phyloP scores from a whole-genome alignment of 2,329 filamentous ascomycete genomes.

The Aspergillus intermedius region DNA sequence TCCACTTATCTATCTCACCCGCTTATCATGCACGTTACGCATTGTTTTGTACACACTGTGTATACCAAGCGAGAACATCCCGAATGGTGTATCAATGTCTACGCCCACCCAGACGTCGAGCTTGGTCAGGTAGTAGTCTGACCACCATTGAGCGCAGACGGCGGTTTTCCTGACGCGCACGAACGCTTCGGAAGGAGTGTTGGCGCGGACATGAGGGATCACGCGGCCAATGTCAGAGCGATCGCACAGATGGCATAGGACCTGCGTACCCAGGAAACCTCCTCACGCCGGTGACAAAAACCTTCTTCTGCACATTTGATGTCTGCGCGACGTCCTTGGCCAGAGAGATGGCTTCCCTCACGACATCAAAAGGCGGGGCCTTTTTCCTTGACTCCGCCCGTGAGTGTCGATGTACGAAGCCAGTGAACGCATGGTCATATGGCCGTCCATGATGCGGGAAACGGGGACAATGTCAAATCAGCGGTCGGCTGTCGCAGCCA shows the following conservation, averaged over 20 bases:
- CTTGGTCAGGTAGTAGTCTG: constrained; percentile 5
- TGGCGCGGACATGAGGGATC: constrained; percentile 7
- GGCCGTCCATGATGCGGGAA: constrained; percentile 7
- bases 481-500: constrained; percentile 2
- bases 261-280: constrained; percentile 17
- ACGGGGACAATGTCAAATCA: constrained; percentile 3
- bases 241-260: constrained; percentile 9
- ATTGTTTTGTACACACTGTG: too few relatives aligned
- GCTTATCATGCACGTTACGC: too few relatives aligned
- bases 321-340: constrained; percentile 5
- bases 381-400: constrained; percentile 2
- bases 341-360: constrained; percentile 7
- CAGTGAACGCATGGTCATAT: constrained; percentile 9
- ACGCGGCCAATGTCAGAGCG: neutral
- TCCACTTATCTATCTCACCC: too few relatives aligned
- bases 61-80: too few relatives aligned
- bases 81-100: too few relatives aligned
- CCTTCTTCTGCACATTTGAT: constrained; percentile 4
- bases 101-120: constrained; percentile 15
- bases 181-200: neutral
- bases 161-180: constrained; percentile 5
- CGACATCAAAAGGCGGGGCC: constrained; percentile 4
- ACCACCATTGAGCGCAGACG: constrained; percentile 15
- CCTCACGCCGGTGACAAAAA: constrained; percentile 17
- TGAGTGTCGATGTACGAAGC: constrained; percentile 5